Evolutionary conservation across 2,329 filamentous ascomycete species (phyloP).

Genomic region (Chrysoporthe cubensis): DNA sequence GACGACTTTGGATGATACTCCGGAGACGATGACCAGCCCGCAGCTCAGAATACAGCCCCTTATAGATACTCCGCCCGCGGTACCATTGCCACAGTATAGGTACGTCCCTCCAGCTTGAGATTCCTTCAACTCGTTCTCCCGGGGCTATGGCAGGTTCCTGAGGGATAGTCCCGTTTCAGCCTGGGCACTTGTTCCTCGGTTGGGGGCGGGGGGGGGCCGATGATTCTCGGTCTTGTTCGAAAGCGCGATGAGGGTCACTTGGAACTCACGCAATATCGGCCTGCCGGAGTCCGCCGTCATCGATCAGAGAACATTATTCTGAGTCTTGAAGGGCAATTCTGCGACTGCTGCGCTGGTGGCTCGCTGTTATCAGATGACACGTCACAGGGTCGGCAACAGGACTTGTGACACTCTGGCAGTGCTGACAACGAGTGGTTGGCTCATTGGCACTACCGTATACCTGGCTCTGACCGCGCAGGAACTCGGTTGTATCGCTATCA

Average conservation of each 20-base stretch:
- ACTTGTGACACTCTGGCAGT: constrained; percentile 47
- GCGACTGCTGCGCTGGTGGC: constrained; percentile 33
- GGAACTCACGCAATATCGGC: background rate
- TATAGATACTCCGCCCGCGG: background rate
- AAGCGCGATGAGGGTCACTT: background rate
- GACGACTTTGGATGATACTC: background rate
- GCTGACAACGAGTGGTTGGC: constrained; percentile 63
- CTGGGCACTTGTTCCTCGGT: background rate
- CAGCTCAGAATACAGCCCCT: background rate
- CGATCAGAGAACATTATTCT: background rate
- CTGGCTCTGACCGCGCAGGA: constrained; percentile 59
- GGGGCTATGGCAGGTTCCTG: background rate
- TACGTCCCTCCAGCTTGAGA: background rate
- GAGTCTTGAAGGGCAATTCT: no score
- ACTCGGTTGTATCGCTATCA: constrained; percentile 60
- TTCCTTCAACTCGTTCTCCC: background rate
- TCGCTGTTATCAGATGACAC: constrained; percentile 67
- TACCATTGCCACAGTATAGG: background rate
- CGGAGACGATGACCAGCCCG: background rate
- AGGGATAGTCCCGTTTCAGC: background rate
- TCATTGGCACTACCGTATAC: constrained; percentile 64
- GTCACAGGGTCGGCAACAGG: constrained; percentile 41
- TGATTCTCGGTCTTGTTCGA: background rate
- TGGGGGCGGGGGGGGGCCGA: background rate
- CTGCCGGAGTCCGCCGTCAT: background rate